Evolutionary conservation across 805 yeast species (phyloP).

Genomic region (Komagataella kurtzmanii): DNA sequence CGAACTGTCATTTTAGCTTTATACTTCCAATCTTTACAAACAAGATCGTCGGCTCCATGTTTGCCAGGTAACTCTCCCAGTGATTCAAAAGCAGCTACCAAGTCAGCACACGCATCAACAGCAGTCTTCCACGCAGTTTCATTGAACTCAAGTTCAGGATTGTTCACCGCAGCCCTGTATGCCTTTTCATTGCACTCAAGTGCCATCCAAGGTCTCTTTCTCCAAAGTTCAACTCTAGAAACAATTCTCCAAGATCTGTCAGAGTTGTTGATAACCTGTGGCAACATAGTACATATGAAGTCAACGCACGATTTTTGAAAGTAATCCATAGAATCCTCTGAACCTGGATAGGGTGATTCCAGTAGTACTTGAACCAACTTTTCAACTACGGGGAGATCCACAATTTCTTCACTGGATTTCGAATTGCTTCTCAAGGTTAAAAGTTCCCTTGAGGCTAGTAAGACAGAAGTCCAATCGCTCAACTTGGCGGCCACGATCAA

Average conservation of each 20-base stretch:
- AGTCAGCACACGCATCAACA: slow-evolving; percentile 63
- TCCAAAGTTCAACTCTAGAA: slow-evolving; percentile 82
- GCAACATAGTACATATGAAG: slow-evolving; percentile 56
- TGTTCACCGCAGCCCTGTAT: slow-evolving; percentile 53
- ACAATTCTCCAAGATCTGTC: slow-evolving; percentile 70
- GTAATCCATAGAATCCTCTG: slow-evolving; percentile 28
- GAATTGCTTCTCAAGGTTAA: slow-evolving; percentile 33
- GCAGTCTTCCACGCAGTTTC: slow-evolving; percentile 65
- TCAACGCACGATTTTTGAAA: slow-evolving; percentile 62
- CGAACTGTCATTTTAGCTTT: slow-evolving; percentile 65
- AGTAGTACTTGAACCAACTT: slow-evolving; percentile 55
- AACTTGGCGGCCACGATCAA: slow-evolving; percentile 69
- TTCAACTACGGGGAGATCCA: slow-evolving; percentile 68
- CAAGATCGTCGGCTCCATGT: slow-evolving; percentile 68
- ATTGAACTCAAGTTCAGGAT: slow-evolving; percentile 48
- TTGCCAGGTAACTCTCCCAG: slow-evolving; percentile 78
- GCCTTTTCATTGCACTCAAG: slow-evolving; percentile 81
- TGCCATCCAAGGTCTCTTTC: slow-evolving; percentile 77
- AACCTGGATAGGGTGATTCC: slow-evolving; percentile 31
- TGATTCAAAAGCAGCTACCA: slow-evolving; percentile 76
- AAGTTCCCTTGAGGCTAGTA: slow-evolving; percentile 57
- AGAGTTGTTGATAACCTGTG: slow-evolving; percentile 52
- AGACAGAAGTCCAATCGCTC: slow-evolving; percentile 81
- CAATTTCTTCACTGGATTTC: slow-evolving; percentile 40
- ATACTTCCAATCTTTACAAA: slow-evolving; percentile 86